Percentiles rank a stretch among this genome's conserved stretches.
Conservation (phyloP, 352 stramenopile species). For the Thraustotheca clavata region DNA sequence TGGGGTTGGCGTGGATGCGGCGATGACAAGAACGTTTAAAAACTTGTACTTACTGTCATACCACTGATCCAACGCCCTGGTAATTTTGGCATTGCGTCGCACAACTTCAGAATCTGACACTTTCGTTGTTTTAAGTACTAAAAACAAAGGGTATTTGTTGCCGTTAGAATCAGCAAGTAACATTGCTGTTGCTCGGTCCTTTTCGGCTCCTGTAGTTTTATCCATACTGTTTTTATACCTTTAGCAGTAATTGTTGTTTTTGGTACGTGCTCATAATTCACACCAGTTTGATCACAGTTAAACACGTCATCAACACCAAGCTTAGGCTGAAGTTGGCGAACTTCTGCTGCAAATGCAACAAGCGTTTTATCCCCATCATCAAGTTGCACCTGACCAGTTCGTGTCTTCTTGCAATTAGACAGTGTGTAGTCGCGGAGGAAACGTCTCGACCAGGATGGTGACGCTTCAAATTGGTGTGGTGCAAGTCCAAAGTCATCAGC, state of each 20-base stretch:
- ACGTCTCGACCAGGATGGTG: background rate
- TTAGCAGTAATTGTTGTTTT: conserved; percentile 17
- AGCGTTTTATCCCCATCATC: background rate
- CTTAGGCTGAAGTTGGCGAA: background rate
- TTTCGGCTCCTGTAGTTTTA: conserved; percentile 22
- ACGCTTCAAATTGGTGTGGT: background rate
- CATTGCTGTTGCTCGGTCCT: conserved; percentile 27
- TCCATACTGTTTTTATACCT: conserved; percentile 26
- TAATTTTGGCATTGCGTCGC: conserved; percentile 11
- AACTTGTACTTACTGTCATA: conserved; percentile 22
- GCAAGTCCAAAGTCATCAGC: background rate
- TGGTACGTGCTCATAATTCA: conserved; percentile 28
- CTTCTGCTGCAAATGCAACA: background rate
- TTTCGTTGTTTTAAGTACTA: conserved; percentile 26
- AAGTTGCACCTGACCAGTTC: background rate
- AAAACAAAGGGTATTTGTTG: conserved; percentile 25
- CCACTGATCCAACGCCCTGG: conserved; percentile 22
- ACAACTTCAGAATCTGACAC: background rate
- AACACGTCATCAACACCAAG: conserved; percentile 1
- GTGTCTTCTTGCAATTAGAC: background rate
- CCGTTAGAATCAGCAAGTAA: conserved; percentile 23
- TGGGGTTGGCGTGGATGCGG: conserved; percentile 26
- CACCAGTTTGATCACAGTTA: conserved; percentile 22
- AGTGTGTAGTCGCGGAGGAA: conserved; percentile 6
- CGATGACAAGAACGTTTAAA: conserved; percentile 17